Base-by-base conservation (phyloP, 31 red algal genomes). In the Pterothamnion heteromorphum region DNA sequence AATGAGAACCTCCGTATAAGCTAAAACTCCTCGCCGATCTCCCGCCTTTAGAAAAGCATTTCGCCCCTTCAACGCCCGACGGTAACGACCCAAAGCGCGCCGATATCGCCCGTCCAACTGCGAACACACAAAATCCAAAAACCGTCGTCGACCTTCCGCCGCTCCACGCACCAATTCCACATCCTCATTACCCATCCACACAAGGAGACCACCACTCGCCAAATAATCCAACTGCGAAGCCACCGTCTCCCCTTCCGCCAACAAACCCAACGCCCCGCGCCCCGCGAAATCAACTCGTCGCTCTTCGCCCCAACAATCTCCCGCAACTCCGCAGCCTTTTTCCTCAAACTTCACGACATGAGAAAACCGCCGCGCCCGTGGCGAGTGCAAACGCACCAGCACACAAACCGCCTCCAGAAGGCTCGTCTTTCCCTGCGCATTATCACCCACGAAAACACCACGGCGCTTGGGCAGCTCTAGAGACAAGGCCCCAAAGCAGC, bases 171-270 rank as follows among this genome's bases (percentile, higher is more conserved):
- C 80, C 80, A 83, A 27, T 9, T 83, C 80, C 14, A 31, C 14
- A 83, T 83, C 80, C 14, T 83, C 80, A 83, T 83, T 83, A 9
- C 80, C 80, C 80, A 83, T 83, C 80, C 80, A 83, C 9, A 83
- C 80, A 20, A 83, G 9, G 21, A 83, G 80, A 83, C 80, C 80
- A 27, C 80, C 80, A 83, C 30, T 31, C 9, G 23, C 14, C 9
- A 83, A 83, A 83, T 83, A 83, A 9, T 83, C 80, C 30, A 9
- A 5, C 23, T 31, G n/a, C 80, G 14, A 9, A 20, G 80, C 23
- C 80, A 83, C 80, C 14, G 20, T 27, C 80, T 83, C 80, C 27
- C 80, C 80, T 27, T 83, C 80, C 14, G 9, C n/a, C 80, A 14
- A 9, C n/a, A 83, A 9, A 18, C 20, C n/a, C 20, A 31, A 9